Evolutionary conservation across 2,329 filamentous ascomycete genomes (phyloP).

Genomic region (Penicillium vulpinum): DNA sequence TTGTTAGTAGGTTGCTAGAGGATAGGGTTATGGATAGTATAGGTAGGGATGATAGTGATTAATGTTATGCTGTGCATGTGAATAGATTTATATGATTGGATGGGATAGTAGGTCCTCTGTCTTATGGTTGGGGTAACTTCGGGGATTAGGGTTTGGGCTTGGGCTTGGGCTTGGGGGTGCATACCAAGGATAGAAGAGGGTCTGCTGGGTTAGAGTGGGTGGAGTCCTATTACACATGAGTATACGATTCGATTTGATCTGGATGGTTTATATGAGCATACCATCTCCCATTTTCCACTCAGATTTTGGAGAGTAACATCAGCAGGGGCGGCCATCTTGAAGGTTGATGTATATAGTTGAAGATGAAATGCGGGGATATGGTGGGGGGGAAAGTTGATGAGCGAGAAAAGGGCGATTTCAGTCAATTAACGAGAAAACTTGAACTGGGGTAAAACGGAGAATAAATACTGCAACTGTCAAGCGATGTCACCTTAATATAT

Average conservation of each 20-base stretch:
- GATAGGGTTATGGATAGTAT: not conserved
- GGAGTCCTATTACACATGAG: constrained; percentile 63
- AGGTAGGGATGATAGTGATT: not conserved
- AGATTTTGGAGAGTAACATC: constrained; percentile 67
- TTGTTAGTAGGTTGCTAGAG: constrained; percentile 10
- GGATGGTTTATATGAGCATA: constrained; percentile 41
- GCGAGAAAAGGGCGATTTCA: not conserved
- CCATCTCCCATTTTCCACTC: constrained; percentile 69
- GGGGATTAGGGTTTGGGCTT: constrained; percentile 4
- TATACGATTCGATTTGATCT: not conserved
- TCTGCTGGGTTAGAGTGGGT: constrained; percentile 68
- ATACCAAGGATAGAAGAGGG: constrained; percentile 63
- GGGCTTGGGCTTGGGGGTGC: constrained; percentile 14
- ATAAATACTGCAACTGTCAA: not conserved
- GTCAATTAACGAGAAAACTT: not conserved
- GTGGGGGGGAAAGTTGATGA: constrained; percentile 16
- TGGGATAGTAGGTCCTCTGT: not conserved
- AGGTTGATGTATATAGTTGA: constrained; percentile 9
- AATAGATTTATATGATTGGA: not conserved
- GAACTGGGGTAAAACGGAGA: not conserved
- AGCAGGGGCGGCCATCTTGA: constrained; percentile 69
- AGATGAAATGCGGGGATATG: constrained; percentile 17
- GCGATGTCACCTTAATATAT: constrained; percentile 9
- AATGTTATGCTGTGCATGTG: not conserved
- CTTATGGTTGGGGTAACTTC: not conserved